phyloP scores from a whole-genome alignment of 768 basidiomycete species.

The Suillus lakei region DNA sequence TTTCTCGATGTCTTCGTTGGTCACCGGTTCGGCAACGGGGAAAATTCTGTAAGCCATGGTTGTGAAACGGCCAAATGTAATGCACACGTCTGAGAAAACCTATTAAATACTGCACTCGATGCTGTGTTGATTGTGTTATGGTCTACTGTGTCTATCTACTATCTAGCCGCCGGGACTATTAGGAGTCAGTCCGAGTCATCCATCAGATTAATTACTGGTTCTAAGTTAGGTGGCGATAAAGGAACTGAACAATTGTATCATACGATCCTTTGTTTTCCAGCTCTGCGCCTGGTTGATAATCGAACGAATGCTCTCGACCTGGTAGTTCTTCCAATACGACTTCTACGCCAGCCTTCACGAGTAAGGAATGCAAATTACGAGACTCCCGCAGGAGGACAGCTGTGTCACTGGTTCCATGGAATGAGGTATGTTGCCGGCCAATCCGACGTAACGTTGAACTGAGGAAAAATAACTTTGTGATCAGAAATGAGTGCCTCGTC shows the following conservation, averaged over 20 bases:
- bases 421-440: slow-evolving; percentile 55
- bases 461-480: slow-evolving; percentile 50
- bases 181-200: background rate
- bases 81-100: background rate
- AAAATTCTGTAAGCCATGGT: slow-evolving; percentile 18
- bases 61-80: background rate
- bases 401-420: slow-evolving; percentile 53
- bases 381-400: slow-evolving; percentile 51
- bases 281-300: slow-evolving; percentile 49
- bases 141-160: background rate
- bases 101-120: background rate
- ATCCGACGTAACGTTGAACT: slow-evolving; percentile 38
- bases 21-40: slow-evolving; percentile 16
- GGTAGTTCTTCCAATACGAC: slow-evolving; percentile 43
- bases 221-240: slow-evolving; percentile 27
- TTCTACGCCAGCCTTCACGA: slow-evolving; percentile 41
- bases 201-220: background rate
- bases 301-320: slow-evolving; percentile 60
- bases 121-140: background rate
- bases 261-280: slow-evolving; percentile 38
- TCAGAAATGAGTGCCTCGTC: slow-evolving; percentile 11
- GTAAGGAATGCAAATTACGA: slow-evolving; percentile 35
- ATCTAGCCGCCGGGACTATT: background rate
- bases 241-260: slow-evolving; percentile 44
- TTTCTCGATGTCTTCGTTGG: slow-evolving; percentile 29